phyloP scores from a whole-genome alignment of 805 yeast species.

The Wickerhamomyces ciferrii region DNA sequence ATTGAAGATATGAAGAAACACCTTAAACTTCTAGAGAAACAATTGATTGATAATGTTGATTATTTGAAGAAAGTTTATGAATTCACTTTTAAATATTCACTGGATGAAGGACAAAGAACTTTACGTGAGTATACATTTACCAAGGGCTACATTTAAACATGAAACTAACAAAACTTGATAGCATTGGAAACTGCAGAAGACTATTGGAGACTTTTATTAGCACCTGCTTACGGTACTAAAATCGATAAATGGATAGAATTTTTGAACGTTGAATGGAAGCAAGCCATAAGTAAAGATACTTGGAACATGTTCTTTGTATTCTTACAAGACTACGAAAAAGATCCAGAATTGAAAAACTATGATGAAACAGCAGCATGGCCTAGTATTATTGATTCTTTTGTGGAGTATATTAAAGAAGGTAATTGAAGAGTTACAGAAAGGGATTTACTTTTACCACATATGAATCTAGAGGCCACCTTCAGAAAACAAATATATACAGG shows the following conservation, averaged over 20 bases:
- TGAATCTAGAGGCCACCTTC: too few species aligned
- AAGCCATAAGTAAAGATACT: slow-evolving; percentile 60
- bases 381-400: slow-evolving; percentile 75
- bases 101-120: slow-evolving; percentile 55
- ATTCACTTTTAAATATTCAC: slow-evolving; percentile 62
- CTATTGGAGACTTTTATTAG: slow-evolving; percentile 72
- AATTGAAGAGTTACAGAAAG: not conserved
- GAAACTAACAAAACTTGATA: not conserved
- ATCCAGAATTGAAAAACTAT: slow-evolving; percentile 52
- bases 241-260: slow-evolving; percentile 58
- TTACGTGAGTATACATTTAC: slow-evolving; percentile 31
- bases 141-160: slow-evolving; percentile 17
- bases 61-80: slow-evolving; percentile 58
- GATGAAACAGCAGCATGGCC: slow-evolving; percentile 94
- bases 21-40: slow-evolving; percentile 26
- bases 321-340: slow-evolving; percentile 42
- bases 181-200: slow-evolving; percentile 55
- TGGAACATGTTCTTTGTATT: slow-evolving; percentile 85
- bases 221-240: slow-evolving; percentile 21
- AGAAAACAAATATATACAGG: too few species aligned
- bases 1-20: slow-evolving; percentile 42
- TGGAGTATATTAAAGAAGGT: slow-evolving; percentile 41
- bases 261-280: slow-evolving; percentile 35
- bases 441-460: too few species aligned
- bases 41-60: slow-evolving; percentile 28